These are phyloP conservation scores for Cryptococcus deneoformans DNA, from an alignment of 1,284 basidiomycete species.

Conservation along the genomic window DNA sequence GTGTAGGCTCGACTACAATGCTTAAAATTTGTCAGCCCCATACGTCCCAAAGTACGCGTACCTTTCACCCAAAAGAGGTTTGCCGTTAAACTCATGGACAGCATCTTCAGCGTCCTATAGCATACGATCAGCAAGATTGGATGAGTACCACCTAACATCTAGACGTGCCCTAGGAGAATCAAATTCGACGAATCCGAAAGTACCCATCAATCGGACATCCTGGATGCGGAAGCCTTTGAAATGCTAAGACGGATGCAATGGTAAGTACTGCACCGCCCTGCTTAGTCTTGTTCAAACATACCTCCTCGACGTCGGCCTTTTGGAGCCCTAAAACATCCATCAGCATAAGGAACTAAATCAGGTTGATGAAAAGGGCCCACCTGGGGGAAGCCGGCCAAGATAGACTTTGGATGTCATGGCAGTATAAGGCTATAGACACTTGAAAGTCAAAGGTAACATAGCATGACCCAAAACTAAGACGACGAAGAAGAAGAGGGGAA, in stretches of 20 bases:
- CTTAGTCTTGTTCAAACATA: constrained; percentile 8
- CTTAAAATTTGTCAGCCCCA: constrained; percentile 49
- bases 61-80: constrained; percentile 81
- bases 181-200: constrained; percentile 94
- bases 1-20: constrained; percentile 87
- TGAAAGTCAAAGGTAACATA: too few relatives aligned
- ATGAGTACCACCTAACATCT: background rate
- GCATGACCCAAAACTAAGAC: too few relatives aligned
- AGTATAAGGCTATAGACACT: background rate
- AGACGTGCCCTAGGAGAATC: constrained; percentile 66
- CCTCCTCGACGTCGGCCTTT: constrained; percentile 40
- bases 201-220: constrained; percentile 91
- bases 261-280: background rate
- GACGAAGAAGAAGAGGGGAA: too few relatives aligned
- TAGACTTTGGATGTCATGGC: constrained; percentile 39
- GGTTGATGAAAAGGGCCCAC: constrained; percentile 19
- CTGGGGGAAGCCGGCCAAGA: constrained; percentile 43
- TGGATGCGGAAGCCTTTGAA: constrained; percentile 80
- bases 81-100: constrained; percentile 77
- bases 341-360: background rate
- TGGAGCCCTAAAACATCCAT: constrained; percentile 19
- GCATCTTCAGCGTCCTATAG: constrained; percentile 87
- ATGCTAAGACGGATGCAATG: constrained; percentile 52
- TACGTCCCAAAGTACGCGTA: constrained; percentile 47
- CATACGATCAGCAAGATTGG: constrained; percentile 8